Base-by-base conservation (phyloP, 2,329 filamentous ascomycete species). In the Epichloe aotearoae region DNA sequence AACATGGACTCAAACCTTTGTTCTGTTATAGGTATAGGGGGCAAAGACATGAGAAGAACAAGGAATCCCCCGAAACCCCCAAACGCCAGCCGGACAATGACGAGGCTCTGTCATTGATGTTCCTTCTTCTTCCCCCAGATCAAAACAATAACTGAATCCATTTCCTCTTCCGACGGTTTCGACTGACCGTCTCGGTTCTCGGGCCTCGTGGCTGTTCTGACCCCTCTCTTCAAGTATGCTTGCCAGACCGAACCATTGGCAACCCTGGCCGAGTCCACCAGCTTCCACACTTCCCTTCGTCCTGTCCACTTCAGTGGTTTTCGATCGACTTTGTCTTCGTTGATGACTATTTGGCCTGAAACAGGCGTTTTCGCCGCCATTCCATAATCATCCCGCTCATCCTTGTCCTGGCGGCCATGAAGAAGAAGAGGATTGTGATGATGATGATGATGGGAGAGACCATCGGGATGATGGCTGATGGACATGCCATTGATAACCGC, bases 401-500 rank as follows among this genome's bases (percentile, higher is more conserved):
- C 19, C 7, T n/a, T 12, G 3, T 38, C 37, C 4, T 36, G 17
- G 10, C 23, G n/a, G 3, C 14, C n/a, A 23, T 30, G n/a, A 17
- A 12, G 26, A 17, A 33, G 37, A 23, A 15, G 17, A 14, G 43
- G 37, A 17, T 20, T 10, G 12, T 26, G 30, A 26, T 11, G 20
- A 17, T 47, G 41, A 10, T 47, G 15, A n/a, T 40, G 20, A 20
- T 46, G 39, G 19, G 59, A 59, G 34, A 69, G 61, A 2, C 67
- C 66, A 49, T 67, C 64, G 0, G 66, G 64, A 55, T 74, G 72
- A 46, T 72, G 64, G 40, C 64, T 66, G 52, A 75, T 64, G 33
- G 70, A 69, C 56, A 71, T 64, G 5, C 73, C 73, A 53, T 73
- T 74, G 42, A 72, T 67, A 5, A 75, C 63, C 4, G 74, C 63